Conservation (phyloP, 441 rosid genomes). For the Arabidopsis lyrata region DNA sequence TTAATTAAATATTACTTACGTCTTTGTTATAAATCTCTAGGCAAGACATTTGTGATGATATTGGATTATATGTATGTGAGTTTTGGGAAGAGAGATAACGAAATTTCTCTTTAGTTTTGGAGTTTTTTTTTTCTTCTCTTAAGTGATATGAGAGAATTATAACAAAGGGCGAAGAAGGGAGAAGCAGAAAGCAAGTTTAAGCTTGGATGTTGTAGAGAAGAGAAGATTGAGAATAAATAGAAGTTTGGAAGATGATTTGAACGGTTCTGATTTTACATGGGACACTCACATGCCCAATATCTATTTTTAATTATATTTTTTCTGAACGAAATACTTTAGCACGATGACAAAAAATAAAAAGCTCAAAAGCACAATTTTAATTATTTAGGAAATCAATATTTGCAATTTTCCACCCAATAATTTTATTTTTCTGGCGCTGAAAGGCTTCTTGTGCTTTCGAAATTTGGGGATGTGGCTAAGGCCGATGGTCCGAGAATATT, state of each 20-base stretch:
- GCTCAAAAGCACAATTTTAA: slow-evolving; percentile 3
- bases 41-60: slow-evolving; percentile 45
- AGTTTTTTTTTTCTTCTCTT: background rate
- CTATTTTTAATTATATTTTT: slow-evolving; percentile 26
- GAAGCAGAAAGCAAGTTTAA: slow-evolving; percentile 37
- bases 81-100: slow-evolving; percentile 12
- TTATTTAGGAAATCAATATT: slow-evolving; percentile 4
- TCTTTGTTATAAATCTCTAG: slow-evolving; percentile 58
- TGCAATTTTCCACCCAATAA: background rate
- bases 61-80: slow-evolving; percentile 6
- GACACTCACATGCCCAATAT: slow-evolving; percentile 51
- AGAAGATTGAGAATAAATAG: slow-evolving; percentile 62
- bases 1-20: slow-evolving; percentile 48
- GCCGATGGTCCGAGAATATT: background rate
- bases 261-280: slow-evolving; percentile 59
- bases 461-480: slow-evolving; percentile 2
- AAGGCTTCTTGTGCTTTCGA: slow-evolving; percentile 18
- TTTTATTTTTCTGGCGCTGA: slow-evolving; percentile 30
- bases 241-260: slow-evolving; percentile 41
- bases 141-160: slow-evolving; percentile 33
- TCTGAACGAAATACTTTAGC: slow-evolving; percentile 14
- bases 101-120: background rate
- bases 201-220: slow-evolving; percentile 39
- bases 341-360: slow-evolving; percentile 26
- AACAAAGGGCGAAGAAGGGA: slow-evolving; percentile 41